Evolutionary conservation across 2,329 filamentous ascomycete genomes (phyloP), one percentile per base, ranked within the genome.

Genomic region (Monilinia polystroma): DNA sequence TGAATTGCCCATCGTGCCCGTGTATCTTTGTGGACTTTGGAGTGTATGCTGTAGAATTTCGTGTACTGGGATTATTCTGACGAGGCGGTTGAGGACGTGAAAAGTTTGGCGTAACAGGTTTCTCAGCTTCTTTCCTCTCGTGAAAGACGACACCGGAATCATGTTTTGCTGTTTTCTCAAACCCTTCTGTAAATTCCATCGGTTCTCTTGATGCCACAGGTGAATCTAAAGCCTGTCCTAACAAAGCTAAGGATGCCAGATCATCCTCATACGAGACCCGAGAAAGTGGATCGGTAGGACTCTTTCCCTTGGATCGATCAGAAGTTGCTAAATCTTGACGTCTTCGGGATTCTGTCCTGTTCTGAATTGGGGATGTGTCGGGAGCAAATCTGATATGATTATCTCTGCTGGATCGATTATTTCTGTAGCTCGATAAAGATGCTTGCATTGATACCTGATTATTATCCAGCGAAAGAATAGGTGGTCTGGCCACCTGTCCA

Each of bases 191-290:
- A 52, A 26, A 43, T 4, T 58, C 53, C 20, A 26, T n/a, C 3
- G 32, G 16, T 38, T 56, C 52, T 4, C 51, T 51, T 12, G 60
- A 35, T n/a, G 35, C 29, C 10, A 3, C 45, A 49, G 60, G 59
- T 20, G 62, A 63, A 20, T 64, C 62, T n/a, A 73, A 62, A 62
- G 64, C 69, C 29, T 65, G 26, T 10, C 68, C 67, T 18, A 72
- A 67, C 18, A 68, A 58, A 45, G 67, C 67, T 41, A 72, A 59
- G 47, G 71, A 73, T 29, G 67, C 66, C 43, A 68, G 53, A 47
- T 73, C 72, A 38, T 72, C 67, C 43, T 72, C 70, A 38, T 72
- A 66, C 18, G 72, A 73, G 32, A 73, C 23, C 29, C 56, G 26
- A 47, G 63, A 63, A 23, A 67, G 54, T 7, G 57, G 68, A 68